Percentiles rank a stretch among this genome's conserved stretches.
Conservation (phyloP, 1,284 basidiomycete genomes). For the Phellopilus nigrolimitatus region DNA sequence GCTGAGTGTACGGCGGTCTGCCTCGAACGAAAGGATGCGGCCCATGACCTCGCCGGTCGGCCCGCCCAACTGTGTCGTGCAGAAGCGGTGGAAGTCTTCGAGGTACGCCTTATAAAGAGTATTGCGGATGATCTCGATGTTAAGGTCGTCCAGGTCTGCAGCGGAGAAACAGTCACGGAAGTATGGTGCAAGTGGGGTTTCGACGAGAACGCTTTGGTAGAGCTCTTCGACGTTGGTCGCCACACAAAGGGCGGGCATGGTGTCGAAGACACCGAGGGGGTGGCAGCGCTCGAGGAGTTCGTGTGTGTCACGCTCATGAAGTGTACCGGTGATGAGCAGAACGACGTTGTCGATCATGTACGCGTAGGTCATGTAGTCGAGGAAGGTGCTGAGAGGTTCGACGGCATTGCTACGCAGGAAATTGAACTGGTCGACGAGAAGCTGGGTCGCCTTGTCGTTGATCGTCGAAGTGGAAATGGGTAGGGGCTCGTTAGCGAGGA, state of each 20-base stretch:
- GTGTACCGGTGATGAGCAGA: slow-evolving; percentile 93
- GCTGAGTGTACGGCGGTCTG: slow-evolving; percentile 94
- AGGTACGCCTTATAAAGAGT: slow-evolving; percentile 99
- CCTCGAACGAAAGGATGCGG: slow-evolving; percentile 90
- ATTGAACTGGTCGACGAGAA: slow-evolving; percentile 97
- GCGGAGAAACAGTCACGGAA: slow-evolving; percentile 96
- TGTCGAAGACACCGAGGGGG: slow-evolving; percentile 95
- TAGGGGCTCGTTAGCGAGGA: slow-evolving; percentile 95
- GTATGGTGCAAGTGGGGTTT: slow-evolving; percentile 96
- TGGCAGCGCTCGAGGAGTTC: slow-evolving; percentile 97
- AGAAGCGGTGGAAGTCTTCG: slow-evolving; percentile 93
- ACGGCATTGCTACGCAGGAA: slow-evolving; percentile 90
- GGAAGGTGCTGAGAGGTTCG: slow-evolving; percentile 86
- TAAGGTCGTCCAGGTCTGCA: slow-evolving; percentile 95
- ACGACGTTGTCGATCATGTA: slow-evolving; percentile 99
- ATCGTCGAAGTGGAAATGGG: slow-evolving; percentile 95
- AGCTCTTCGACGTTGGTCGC: slow-evolving; percentile 99
- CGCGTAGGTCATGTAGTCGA: slow-evolving; percentile 97
- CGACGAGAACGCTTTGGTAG: slow-evolving; percentile 94
- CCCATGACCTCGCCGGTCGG: slow-evolving; percentile 91
- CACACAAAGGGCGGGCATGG: slow-evolving; percentile 98
- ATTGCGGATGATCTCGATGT: slow-evolving; percentile 99
- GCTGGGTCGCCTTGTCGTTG: slow-evolving; percentile 90
- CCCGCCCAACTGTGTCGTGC: slow-evolving; percentile 63
- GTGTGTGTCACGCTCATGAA: slow-evolving; percentile 97